phyloP scores from a whole-genome alignment of 495 filamentous ascomycete genomes.

The Penicillium pancosmium region DNA sequence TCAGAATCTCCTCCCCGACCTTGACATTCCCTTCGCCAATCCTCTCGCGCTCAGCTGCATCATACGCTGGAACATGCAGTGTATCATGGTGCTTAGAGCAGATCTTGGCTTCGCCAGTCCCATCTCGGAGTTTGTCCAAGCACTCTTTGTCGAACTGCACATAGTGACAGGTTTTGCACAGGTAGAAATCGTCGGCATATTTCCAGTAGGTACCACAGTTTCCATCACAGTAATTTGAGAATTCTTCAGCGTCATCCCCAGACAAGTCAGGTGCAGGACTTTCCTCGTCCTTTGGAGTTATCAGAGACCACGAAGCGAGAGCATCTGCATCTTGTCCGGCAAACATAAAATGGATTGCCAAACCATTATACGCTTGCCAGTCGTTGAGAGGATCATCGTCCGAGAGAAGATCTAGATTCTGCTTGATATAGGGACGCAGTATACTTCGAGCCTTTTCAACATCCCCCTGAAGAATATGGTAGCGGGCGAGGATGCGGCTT shows the following conservation, averaged over 20 bases:
- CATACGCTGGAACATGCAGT: slow-evolving; percentile 38
- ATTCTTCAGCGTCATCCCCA: not conserved
- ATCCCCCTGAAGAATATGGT: slow-evolving; percentile 32
- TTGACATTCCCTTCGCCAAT: slow-evolving; percentile 31
- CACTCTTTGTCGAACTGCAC: slow-evolving; percentile 25
- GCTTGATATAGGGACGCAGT: slow-evolving; percentile 32
- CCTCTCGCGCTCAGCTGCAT: slow-evolving; percentile 19
- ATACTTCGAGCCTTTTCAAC: slow-evolving; percentile 28
- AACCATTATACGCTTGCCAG: slow-evolving; percentile 35
- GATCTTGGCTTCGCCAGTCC: slow-evolving; percentile 26
- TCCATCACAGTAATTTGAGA: slow-evolving; percentile 24
- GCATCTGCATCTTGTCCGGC: slow-evolving; percentile 17
- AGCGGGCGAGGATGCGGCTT: slow-evolving; percentile 23
- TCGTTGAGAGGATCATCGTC: slow-evolving; percentile 49
- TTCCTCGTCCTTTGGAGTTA: slow-evolving; percentile 5
- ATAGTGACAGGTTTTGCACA: slow-evolving; percentile 42
- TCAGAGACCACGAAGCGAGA: slow-evolving; percentile 26
- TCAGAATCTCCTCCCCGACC: slow-evolving; percentile 33
- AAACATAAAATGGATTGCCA: slow-evolving; percentile 25
- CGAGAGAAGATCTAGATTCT: slow-evolving; percentile 42
- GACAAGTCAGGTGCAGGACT: not conserved
- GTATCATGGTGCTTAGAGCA: slow-evolving; percentile 43
- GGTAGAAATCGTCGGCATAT: slow-evolving; percentile 31
- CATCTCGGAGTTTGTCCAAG: slow-evolving; percentile 24
- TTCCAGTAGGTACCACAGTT: slow-evolving; percentile 26